Evolutionary conservation across 805 yeast species (phyloP).

Genomic region (Cyberlindnera xylosilytica): DNA sequence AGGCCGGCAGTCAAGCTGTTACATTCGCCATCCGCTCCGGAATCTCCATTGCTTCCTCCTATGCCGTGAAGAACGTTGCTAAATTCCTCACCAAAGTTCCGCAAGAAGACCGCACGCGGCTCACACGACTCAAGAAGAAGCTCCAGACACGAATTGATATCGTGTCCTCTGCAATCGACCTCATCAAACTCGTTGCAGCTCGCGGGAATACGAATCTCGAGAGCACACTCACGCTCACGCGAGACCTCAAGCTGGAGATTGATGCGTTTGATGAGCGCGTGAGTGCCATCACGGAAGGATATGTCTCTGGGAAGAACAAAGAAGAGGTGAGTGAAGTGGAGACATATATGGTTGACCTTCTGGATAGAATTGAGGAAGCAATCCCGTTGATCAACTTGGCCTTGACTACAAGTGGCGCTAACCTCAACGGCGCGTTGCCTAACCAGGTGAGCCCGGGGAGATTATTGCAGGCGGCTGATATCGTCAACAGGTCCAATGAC

Average conservation of each 20-base stretch:
- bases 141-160: conserved; percentile 58
- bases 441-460: conserved; percentile 60
- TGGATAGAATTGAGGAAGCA: conserved; percentile 57
- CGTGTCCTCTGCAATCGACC: conserved; percentile 63
- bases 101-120: conserved; percentile 43
- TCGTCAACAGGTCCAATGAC: conserved; percentile 38
- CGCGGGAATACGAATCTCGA: conserved; percentile 58
- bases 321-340: conserved; percentile 44
- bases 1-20: conserved; percentile 76
- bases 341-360: conserved; percentile 42
- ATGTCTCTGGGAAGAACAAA: conserved; percentile 31
- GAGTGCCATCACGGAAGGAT: conserved; percentile 28
- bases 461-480: conserved; percentile 57
- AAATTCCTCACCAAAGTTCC: conserved; percentile 54
- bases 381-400: conserved; percentile 68
- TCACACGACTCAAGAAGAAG: conserved; percentile 41
- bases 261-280: conserved; percentile 53
- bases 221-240: conserved; percentile 50
- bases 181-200: conserved; percentile 59
- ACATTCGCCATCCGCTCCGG: conserved; percentile 78
- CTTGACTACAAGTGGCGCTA: conserved; percentile 66
- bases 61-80: conserved; percentile 64
- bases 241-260: conserved; percentile 54
- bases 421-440: conserved; percentile 46
- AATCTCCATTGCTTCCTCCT: conserved; percentile 68